A percentile compares a stretch with the other conserved stretches of the same genome.
phyloP scores from a whole-genome alignment of 2,329 filamentous ascomycete genomes.

The Drechslerella dactyloides region DNA sequence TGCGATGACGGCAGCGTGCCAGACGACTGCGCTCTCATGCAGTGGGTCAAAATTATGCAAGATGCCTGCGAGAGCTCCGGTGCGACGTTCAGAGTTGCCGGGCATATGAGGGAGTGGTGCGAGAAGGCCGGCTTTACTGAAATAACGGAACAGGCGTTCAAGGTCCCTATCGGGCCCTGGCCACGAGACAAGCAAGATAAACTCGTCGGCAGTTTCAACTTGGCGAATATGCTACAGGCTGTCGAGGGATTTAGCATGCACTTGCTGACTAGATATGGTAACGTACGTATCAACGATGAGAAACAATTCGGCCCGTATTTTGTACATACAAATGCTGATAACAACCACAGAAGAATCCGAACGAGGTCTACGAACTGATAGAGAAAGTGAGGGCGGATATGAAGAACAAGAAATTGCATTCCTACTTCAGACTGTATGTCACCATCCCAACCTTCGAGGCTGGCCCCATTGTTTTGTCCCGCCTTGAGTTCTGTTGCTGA shows the following conservation, averaged over 20 bases:
- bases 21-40: slow-evolving; percentile 17
- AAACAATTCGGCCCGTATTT: neutral
- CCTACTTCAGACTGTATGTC: slow-evolving; percentile 52
- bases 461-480: neutral
- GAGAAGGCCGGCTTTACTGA: slow-evolving; percentile 63
- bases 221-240: slow-evolving; percentile 53
- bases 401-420: slow-evolving; percentile 42
- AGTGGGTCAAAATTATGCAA: slow-evolving; percentile 50
- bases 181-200: slow-evolving; percentile 58
- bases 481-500: slow-evolving; percentile 6
- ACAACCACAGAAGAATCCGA: slow-evolving; percentile 20
- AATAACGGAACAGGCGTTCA: slow-evolving; percentile 62
- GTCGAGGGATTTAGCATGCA: slow-evolving; percentile 54
- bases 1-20: slow-evolving; percentile 47
- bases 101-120: slow-evolving; percentile 51
- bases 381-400: slow-evolving; percentile 49
- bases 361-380: slow-evolving; percentile 46
- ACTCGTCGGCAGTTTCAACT: slow-evolving; percentile 53
- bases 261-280: slow-evolving; percentile 52
- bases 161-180: slow-evolving; percentile 66
- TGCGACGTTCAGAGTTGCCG: slow-evolving; percentile 49
- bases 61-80: slow-evolving; percentile 45
- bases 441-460: neutral
- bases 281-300: slow-evolving; percentile 27
- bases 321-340: neutral